These are phyloP conservation scores for Datisca glomerata DNA, from an alignment of 306 rosid species.

Conservation along the genomic window DNA sequence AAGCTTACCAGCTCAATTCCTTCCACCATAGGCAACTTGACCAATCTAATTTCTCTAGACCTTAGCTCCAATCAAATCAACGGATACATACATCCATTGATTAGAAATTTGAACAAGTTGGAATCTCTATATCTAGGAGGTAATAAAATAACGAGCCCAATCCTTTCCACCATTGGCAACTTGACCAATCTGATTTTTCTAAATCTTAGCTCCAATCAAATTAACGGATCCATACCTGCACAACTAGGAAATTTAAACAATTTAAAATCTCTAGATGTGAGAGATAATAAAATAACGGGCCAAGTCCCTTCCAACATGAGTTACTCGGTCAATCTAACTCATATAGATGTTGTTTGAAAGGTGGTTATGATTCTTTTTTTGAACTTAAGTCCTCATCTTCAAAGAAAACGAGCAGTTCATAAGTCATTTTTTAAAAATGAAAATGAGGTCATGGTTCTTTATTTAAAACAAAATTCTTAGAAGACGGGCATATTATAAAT, in stretches of 20 bases:
- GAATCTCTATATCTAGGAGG: neutral
- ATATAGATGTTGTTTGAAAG: neutral
- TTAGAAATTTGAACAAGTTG: neutral
- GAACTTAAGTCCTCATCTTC: too few species aligned
- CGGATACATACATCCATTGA: neutral
- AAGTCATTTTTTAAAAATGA: too few species aligned
- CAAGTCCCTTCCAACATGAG: neutral
- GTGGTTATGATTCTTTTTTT: too few species aligned
- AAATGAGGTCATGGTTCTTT: too few species aligned
- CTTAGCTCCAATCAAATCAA: neutral
- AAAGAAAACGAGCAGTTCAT: too few species aligned
- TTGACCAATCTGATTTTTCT: neutral
- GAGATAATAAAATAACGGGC: neutral
- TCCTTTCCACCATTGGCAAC: neutral
- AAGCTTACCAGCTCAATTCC: constrained; percentile 5
- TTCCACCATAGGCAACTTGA: neutral
- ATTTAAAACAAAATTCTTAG: too few species aligned
- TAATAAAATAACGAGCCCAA: neutral
- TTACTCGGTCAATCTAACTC: neutral
- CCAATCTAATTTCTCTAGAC: neutral
- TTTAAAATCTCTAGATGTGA: neutral
- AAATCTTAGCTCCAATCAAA: neutral
- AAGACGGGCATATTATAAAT: too few species aligned
- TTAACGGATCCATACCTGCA: neutral
- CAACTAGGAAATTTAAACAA: neutral